Evolutionary conservation across 2,329 filamentous ascomycete species (phyloP), one percentile per base, ranked within the genome.

Genomic region (Fusarium succisae): DNA sequence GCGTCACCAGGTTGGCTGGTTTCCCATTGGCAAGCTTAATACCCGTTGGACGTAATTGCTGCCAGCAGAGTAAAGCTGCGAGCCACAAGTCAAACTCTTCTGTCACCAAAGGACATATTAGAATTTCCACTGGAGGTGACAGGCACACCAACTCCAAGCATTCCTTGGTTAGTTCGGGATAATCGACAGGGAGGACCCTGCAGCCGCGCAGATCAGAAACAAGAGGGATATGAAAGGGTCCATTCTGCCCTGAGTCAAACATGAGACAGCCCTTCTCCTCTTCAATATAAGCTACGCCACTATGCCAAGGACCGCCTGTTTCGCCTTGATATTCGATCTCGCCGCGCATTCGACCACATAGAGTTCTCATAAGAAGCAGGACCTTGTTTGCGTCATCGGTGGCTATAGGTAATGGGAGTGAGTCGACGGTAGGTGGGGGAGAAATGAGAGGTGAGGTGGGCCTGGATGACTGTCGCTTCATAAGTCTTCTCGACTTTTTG

Each of bases 321-420:
- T 90, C 89, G 48, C 86, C 86, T 76, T 92, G 90, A 79, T 94
- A 96, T 72, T 94, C 91, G 37, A 95, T 86, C 74, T 92, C 91
- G 63, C 94, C 94, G 77, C 91, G 91, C 93, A 96, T 96, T 74
- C 91, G 89, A 35, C 94, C 94, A 78, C 92, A 93, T 12, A 94
- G 84, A 30, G 88, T 91, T 80, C 91, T 93, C 93, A 96, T 96
- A 68, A 96, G 83, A 76, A 90, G 87, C 61, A 95, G 84, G 32
- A 96, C 88, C 78, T 91, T 93, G 76, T 92, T 92, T 44, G 92
- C 90, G 81, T 95, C 92, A 26, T 89, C 87, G 8, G 91, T 91
- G 41, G 88, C 87, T 55, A 92, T 84, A 7, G 91, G 90, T 30
- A 88, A 81, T 5, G 88, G 87, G 5, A 92, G 80, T 10, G 89